Evolutionary conservation across 1,139 yeast species (phyloP).

Genomic region (Suhomyces panamericanus): DNA sequence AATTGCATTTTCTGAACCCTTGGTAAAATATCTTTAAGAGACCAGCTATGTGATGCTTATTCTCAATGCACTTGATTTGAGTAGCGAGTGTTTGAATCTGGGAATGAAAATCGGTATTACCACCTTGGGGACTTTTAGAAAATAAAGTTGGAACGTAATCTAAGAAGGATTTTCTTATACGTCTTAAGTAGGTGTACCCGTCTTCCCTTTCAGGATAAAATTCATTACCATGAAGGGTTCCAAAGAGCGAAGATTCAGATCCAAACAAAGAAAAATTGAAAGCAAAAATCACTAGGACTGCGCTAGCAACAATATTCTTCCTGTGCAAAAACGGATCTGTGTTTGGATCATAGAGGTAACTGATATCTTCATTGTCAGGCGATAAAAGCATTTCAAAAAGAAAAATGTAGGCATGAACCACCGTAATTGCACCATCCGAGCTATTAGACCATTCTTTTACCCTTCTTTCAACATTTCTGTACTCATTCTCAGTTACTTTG

Average conservation of each 20-base stretch:
- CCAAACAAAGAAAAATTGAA: conserved; percentile 55
- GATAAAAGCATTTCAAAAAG: conserved; percentile 19
- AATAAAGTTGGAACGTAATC: conserved; percentile 23
- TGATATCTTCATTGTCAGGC: conserved; percentile 24
- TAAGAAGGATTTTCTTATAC: conserved; percentile 37
- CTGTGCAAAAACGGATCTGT: conserved; percentile 57
- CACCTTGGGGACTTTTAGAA: conserved; percentile 14
- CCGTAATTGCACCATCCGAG: conserved; percentile 13
- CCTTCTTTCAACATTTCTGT: conserved; percentile 12
- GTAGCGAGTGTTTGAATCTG: conserved; percentile 9
- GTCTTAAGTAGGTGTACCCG: conserved; percentile 38
- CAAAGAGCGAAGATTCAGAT: conserved; percentile 45
- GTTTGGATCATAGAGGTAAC: conserved; percentile 44
- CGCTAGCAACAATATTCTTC: conserved; percentile 54
- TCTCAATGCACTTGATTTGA: conserved; percentile 21
- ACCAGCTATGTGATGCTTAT: conserved; percentile 53
- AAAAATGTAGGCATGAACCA: conserved; percentile 15
- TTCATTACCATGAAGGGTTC: conserved; percentile 15
- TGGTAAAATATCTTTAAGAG: conserved; percentile 43
- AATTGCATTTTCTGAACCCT: conserved; percentile 39
- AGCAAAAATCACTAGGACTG: conserved; percentile 58
- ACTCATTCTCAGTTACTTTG: conserved; percentile 13
- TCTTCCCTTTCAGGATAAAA: conserved; percentile 33
- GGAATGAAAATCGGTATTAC: conserved; percentile 9
- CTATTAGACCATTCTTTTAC: conserved; percentile 14